Base-by-base conservation (phyloP, 352 stramenopile species). In the Phytophthora constricta region DNA sequence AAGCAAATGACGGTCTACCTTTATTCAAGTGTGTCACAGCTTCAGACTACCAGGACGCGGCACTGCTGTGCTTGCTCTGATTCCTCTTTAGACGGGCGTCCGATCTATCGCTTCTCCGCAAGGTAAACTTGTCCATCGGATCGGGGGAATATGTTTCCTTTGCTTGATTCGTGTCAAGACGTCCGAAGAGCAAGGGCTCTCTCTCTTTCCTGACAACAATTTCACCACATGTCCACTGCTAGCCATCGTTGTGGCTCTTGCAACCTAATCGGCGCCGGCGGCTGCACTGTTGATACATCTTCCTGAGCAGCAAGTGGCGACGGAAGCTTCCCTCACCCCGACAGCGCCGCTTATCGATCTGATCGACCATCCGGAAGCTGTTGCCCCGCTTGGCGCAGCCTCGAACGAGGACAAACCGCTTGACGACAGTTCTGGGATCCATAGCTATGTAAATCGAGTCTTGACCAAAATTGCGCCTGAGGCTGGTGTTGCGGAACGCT, bases 151-250 rank as follows among this genome's bases (percentile, higher is more conserved):
- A 13, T 11, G 5, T 19, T 74, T 79, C 46, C 20, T 77, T 1
- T 58, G 53, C n/a, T 76, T 79, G 14, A 22, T 74, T 1, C 62
- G 63, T 2, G 7, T 76, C 28, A 84, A 81, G 58, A 75, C 69
- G 0, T 62, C 52, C 0, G 46, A 77, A 41, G 63, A 75, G 45
- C 61, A 80, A 39, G 59, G 51, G 0, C 33, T 84, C 0, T 76
- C 65, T 3, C 41, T 80, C 28, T 70, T 77, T 26, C 65, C 65
- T 1, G 61, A 72, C 16, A 20, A 7, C 0, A 41, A 52, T 16
- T 58, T 70, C 13, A 16, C 43, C 5, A 79, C 62, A 2, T 80
- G 65, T 19, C 45, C 62, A 8, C 11, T 77, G 2, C 53, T 68
- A 7, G 60, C 62, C 1, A 56, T 77, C 3, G 59, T 58, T 0